A percentile compares a stretch with the other conserved stretches of the same genome.
These are phyloP conservation scores for Exophiala dermatitidis DNA, from an alignment of 2,329 filamentous ascomycete species.

Conservation along the genomic window DNA sequence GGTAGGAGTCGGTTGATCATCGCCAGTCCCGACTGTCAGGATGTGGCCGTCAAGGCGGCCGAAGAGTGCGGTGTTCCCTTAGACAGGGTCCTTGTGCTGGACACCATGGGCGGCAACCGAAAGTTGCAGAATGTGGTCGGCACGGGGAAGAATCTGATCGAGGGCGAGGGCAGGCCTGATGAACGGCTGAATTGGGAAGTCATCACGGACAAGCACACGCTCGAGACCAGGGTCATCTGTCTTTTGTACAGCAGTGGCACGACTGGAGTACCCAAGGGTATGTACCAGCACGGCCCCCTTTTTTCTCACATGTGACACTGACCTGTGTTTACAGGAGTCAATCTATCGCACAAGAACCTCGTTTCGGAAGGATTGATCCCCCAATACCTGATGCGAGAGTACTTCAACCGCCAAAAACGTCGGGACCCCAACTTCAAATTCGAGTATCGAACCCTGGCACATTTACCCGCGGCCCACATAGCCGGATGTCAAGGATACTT, in stretches of 20 bases:
- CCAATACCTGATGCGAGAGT: constrained; percentile 27
- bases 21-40: constrained; percentile 45
- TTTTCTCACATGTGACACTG: not conserved
- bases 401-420: constrained; percentile 27
- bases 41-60: constrained; percentile 45
- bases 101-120: constrained; percentile 36
- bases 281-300: not conserved
- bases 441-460: constrained; percentile 38
- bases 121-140: constrained; percentile 24
- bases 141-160: constrained; percentile 12
- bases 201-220: constrained; percentile 44
- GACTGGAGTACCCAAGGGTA: constrained; percentile 29
- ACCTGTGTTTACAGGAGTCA: constrained; percentile 28
- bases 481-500: constrained; percentile 44
- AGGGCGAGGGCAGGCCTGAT: constrained; percentile 22
- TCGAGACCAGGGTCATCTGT: constrained; percentile 41
- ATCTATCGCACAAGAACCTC: constrained; percentile 39
- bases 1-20: constrained; percentile 33
- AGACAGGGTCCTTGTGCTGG: constrained; percentile 47
- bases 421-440: constrained; percentile 28
- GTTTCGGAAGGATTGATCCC: constrained; percentile 35
- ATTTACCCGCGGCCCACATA: constrained; percentile 44
- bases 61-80: constrained; percentile 42
- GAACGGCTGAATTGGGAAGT: constrained; percentile 45
- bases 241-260: constrained; percentile 32